phyloP scores from a whole-genome alignment of 495 filamentous ascomycete genomes.

The Lentithecium fluviatile region DNA sequence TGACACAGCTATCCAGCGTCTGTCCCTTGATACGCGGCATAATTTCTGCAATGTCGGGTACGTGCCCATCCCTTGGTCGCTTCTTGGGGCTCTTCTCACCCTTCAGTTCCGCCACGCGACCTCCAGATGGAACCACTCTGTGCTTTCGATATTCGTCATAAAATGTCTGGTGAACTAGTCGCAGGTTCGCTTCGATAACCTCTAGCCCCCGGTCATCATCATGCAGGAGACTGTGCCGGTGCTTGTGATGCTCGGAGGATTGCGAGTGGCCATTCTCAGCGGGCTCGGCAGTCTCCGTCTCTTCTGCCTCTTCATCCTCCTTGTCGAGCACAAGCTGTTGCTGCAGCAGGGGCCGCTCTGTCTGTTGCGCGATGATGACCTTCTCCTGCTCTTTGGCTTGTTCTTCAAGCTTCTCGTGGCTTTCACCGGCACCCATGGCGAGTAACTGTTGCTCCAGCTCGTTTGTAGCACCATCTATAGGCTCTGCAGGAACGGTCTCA shows the following conservation, averaged over 20 bases:
- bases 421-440: conserved; percentile 71
- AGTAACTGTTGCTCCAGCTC: conserved; percentile 69
- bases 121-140: conserved; percentile 52
- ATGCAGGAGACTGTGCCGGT: conserved; percentile 74
- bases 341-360: conserved; percentile 79
- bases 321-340: conserved; percentile 86
- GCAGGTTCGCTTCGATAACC: conserved; percentile 69
- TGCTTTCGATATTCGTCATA: conserved; percentile 73
- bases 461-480: conserved; percentile 48
- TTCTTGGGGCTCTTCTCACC: conserved; percentile 55
- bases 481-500: conserved; percentile 26
- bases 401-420: conserved; percentile 66
- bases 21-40: conserved; percentile 74
- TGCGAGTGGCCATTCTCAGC: conserved; percentile 51
- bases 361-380: conserved; percentile 81
- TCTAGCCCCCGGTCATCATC: conserved; percentile 81
- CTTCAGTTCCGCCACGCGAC: conserved; percentile 59
- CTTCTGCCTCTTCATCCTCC: conserved; percentile 65
- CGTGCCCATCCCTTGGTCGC: conserved; percentile 55
- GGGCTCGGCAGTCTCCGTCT: conserved; percentile 50
- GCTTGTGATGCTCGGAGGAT: conserved; percentile 46
- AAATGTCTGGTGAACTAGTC: conserved; percentile 71
- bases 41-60: conserved; percentile 81
- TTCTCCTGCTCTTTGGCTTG: conserved; percentile 82
- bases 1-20: conserved; percentile 64